These are phyloP conservation scores for Solanum raphanifolium DNA, from an alignment of 257 asterid genomes.

Conservation along the genomic window DNA sequence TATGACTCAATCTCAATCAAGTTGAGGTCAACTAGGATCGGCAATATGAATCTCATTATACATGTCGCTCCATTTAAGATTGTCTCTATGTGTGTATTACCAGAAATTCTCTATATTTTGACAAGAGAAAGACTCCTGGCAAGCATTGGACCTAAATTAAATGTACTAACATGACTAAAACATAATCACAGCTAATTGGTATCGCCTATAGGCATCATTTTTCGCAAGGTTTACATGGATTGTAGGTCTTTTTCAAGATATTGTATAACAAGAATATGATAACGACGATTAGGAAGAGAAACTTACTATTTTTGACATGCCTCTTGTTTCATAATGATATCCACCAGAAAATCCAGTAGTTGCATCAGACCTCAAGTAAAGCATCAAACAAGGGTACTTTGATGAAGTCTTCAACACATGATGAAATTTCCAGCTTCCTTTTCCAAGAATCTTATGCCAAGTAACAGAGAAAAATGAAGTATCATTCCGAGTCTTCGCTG, in stretches of 20 bases:
- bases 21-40: background rate
- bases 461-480: conserved; percentile 49
- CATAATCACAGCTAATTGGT: too few relatives aligned
- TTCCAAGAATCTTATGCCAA: conserved; percentile 66
- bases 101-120: too few relatives aligned
- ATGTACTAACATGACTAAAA: too few relatives aligned
- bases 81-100: too few relatives aligned
- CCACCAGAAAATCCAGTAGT: conserved; percentile 72
- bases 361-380: conserved; percentile 71
- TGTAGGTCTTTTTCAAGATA: background rate
- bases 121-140: too few relatives aligned
- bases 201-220: too few relatives aligned
- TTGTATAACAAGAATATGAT: background rate
- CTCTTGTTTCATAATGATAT: conserved; percentile 67
- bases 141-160: too few relatives aligned
- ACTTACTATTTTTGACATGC: conserved; percentile 66
- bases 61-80: too few relatives aligned
- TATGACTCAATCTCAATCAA: background rate
- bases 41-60: too few relatives aligned
- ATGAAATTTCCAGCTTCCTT: conserved; percentile 73
- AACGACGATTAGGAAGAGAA: background rate
- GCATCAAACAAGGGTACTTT: conserved; percentile 91
- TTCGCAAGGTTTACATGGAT: background rate
- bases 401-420: conserved; percentile 52
- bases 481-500: conserved; percentile 10